phyloP scores from a whole-genome alignment of 495 filamentous ascomycete species.

The Xylona heveae region DNA sequence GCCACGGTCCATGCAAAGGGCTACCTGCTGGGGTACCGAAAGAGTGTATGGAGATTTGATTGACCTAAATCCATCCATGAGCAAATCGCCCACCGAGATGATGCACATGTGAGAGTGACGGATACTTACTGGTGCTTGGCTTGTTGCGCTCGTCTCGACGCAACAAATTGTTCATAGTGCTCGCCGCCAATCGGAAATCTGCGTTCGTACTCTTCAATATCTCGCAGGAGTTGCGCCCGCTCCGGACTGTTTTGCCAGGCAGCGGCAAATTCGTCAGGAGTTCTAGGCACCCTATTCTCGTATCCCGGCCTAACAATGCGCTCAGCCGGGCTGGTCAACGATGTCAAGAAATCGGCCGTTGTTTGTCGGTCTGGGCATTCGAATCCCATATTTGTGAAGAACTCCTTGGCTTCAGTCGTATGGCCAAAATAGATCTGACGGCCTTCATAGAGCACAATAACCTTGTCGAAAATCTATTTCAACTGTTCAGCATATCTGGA shows the following conservation, averaged over 20 bases:
- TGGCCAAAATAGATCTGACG: conserved; percentile 65
- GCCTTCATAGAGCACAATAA: conserved; percentile 58
- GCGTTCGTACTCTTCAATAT: conserved; percentile 50
- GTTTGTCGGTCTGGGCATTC: conserved; percentile 51
- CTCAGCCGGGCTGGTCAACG: conserved; percentile 51
- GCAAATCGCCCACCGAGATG: not conserved
- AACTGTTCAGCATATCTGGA: not conserved
- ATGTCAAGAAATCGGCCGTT: conserved; percentile 63
- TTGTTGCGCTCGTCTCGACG: conserved; percentile 42
- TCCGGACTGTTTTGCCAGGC: conserved; percentile 59
- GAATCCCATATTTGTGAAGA: conserved; percentile 58
- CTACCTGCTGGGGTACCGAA: conserved; percentile 46
- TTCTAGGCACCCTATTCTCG: conserved; percentile 42
- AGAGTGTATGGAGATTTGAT: conserved; percentile 59
- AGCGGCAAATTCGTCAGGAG: conserved; percentile 54
- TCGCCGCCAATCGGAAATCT: conserved; percentile 40
- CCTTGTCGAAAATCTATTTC: conserved; percentile 44
- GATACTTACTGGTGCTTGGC: conserved; percentile 26
- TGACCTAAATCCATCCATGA: conserved; percentile 19
- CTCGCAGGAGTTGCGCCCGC: conserved; percentile 35
- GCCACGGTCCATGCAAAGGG: conserved; percentile 54
- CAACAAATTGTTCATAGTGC: conserved; percentile 44
- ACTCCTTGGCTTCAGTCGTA: conserved; percentile 37
- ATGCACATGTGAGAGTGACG: not conserved
- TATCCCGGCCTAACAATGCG: conserved; percentile 40